phyloP scores from a whole-genome alignment of 768 basidiomycete species.

The Collybia nuda region DNA sequence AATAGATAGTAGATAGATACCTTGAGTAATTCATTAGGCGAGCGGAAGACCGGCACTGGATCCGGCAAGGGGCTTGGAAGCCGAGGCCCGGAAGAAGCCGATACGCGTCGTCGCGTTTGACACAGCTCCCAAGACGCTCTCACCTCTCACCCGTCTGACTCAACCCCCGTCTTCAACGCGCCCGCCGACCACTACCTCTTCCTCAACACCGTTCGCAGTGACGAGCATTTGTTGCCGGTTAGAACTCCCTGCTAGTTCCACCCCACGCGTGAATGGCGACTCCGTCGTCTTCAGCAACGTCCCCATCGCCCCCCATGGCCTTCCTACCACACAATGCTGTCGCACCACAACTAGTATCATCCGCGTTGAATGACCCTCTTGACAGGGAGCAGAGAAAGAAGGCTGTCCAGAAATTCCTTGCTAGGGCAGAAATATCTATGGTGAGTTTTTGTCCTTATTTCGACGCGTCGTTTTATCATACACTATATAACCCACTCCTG shows the following conservation, averaged over 20 bases:
- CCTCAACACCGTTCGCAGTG: constrained; percentile 30
- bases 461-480: constrained; percentile 47
- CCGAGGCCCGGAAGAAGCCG: constrained; percentile 47
- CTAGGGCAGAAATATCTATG: constrained; percentile 77
- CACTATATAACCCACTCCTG: constrained; percentile 15
- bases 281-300: constrained; percentile 79
- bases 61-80: constrained; percentile 27
- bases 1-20: neutral
- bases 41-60: constrained; percentile 26
- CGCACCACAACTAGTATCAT: constrained; percentile 33
- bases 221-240: constrained; percentile 22
- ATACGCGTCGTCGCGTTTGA: constrained; percentile 56
- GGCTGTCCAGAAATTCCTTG: constrained; percentile 74
- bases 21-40: constrained; percentile 13
- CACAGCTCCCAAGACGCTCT: constrained; percentile 33
- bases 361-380: constrained; percentile 34
- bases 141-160: constrained; percentile 23
- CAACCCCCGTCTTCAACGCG: constrained; percentile 29
- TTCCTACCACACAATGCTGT: constrained; percentile 51
- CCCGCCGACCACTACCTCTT: constrained; percentile 34
- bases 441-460: constrained; percentile 48
- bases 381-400: constrained; percentile 65
- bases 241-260: constrained; percentile 10
- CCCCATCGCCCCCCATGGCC: constrained; percentile 73
- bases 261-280: constrained; percentile 65